These are phyloP conservation scores for Trypanosoma vivax DNA, from an alignment of 208 protist genomes.

Conservation along the genomic window DNA sequence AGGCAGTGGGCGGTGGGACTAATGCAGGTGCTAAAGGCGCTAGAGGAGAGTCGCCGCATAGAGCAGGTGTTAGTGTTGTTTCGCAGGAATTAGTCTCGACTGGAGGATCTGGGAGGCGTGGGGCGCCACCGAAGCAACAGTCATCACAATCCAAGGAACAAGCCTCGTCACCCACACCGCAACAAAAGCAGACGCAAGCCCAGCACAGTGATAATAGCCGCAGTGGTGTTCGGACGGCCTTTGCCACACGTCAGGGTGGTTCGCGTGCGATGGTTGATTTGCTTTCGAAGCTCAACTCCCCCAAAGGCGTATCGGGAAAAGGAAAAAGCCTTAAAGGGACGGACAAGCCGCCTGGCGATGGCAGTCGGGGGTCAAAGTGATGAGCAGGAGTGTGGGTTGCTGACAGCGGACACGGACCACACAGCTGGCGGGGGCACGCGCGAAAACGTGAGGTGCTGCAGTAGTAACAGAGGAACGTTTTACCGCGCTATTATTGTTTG, in stretches of 20 bases:
- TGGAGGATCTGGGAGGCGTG: too few relatives aligned
- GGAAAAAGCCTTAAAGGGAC: background rate
- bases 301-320: constrained; percentile 9
- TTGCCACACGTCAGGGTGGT: constrained; percentile 15
- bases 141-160: constrained; percentile 4
- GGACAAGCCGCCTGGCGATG: background rate
- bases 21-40: constrained; percentile 1
- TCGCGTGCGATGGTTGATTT: constrained; percentile 27
- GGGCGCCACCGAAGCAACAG: constrained; percentile 1
- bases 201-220: constrained; percentile 10
- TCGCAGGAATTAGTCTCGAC: too few relatives aligned
- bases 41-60: too few relatives aligned
- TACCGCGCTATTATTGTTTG: background rate
- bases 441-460: background rate
- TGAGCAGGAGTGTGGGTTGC: too few relatives aligned
- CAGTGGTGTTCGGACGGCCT: constrained; percentile 16
- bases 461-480: too few relatives aligned
- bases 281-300: constrained; percentile 26
- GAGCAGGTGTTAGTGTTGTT: too few relatives aligned
- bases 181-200: constrained; percentile 18
- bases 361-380: constrained; percentile 1
- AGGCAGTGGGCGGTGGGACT: constrained; percentile 21
- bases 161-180: constrained; percentile 9
- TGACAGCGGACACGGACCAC: too few relatives aligned
- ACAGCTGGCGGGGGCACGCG: background rate